Evolutionary conservation across 1,284 basidiomycete genomes (phyloP), one percentile per base, ranked within the genome.

Genomic region (Marasmius oreades): DNA sequence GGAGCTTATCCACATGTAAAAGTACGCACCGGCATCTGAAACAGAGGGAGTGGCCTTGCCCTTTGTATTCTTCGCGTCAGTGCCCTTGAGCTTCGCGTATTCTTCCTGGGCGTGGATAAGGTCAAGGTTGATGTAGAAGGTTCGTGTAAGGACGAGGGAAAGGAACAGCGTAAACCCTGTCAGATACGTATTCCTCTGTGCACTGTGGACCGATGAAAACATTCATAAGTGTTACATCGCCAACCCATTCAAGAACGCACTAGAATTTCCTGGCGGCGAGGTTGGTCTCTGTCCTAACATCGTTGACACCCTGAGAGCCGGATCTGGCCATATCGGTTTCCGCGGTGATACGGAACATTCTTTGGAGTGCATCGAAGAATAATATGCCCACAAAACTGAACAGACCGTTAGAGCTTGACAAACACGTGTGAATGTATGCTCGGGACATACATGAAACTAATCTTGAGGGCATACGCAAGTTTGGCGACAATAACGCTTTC

Each of bases 121-220:
- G 70, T 97, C 93, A 63, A 95, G 85, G 55, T 92, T 84, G 69
- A 98, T 92, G 73, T 89, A 90, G 77, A 96, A 96, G 4, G 91
- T 93, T 64, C 95, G 88, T 7, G 93, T 90, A 63, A 98, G 86
- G 64, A 97, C 90, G 55, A 95, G 85, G 16, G 93, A 95, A 33
- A 98, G 86, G 86, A 97, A 97, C 46, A 98, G 81, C 55, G 90
- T 93, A 70, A 93, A 93, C 1, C 93, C 93, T 11, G 95, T 97
- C 20, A 97, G 80, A 71, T 98, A 98, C 59, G 90, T 84, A 65
- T 92, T 92, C 52, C 90, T 77, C 66, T 92, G 90, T 0, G 90
- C 85, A 73, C 89, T 90, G 62, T 57, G 55, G 28, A 22, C 18
- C 5, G 24, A 20, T 2, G 11, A 6, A 5, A 53, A 18, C 24